A percentile compares a stretch with the other conserved stretches of the same genome.
Evolutionary conservation across 2,329 filamentous ascomycete species (phyloP).

Genomic region (Penicillium janthinellum): DNA sequence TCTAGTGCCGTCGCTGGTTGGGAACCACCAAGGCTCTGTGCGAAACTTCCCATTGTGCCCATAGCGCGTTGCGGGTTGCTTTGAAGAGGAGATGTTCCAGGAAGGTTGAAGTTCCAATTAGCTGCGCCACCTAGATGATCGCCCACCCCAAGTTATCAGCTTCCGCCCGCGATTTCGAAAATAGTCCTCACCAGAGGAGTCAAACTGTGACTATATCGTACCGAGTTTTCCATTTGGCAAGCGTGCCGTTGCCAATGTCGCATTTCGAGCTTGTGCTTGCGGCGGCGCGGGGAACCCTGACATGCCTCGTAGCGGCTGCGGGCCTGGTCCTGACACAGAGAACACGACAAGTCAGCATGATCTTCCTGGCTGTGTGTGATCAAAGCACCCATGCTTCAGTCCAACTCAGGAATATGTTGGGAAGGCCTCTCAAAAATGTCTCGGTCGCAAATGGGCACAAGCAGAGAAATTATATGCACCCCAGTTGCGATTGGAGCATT

Average conservation of each 20-base stretch:
- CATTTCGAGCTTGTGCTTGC: slow-evolving; percentile 50
- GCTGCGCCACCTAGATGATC: slow-evolving; percentile 51
- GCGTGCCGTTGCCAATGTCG: slow-evolving; percentile 51
- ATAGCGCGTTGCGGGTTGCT: slow-evolving; percentile 54
- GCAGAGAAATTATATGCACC: slow-evolving; percentile 19
- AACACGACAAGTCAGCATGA: slow-evolving; percentile 22
- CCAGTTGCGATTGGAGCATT: slow-evolving; percentile 26
- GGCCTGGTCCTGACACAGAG: slow-evolving; percentile 47
- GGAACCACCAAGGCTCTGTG: slow-evolving; percentile 57
- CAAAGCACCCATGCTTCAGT: slow-evolving; percentile 13
- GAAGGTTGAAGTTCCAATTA: slow-evolving; percentile 61
- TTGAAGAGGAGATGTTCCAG: slow-evolving; percentile 55
- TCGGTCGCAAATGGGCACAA: slow-evolving; percentile 32
- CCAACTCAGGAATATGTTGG: slow-evolving; percentile 18
- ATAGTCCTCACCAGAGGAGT: background rate
- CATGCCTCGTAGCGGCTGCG: slow-evolving; percentile 56
- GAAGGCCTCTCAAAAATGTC: slow-evolving; percentile 18
- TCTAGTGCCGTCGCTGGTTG: slow-evolving; percentile 58
- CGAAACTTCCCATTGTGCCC: slow-evolving; percentile 56
- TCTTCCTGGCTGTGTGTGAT: slow-evolving; percentile 15
- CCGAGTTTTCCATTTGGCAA: slow-evolving; percentile 59
- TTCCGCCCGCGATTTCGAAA: slow-evolving; percentile 12
- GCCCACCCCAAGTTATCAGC: slow-evolving; percentile 26
- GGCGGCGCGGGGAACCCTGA: slow-evolving; percentile 57
- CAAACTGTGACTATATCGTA: slow-evolving; percentile 31